Evolutionary conservation across 805 yeast species (phyloP), one percentile per base, ranked within the genome.

Genomic region (Ogataea degrootiae): DNA sequence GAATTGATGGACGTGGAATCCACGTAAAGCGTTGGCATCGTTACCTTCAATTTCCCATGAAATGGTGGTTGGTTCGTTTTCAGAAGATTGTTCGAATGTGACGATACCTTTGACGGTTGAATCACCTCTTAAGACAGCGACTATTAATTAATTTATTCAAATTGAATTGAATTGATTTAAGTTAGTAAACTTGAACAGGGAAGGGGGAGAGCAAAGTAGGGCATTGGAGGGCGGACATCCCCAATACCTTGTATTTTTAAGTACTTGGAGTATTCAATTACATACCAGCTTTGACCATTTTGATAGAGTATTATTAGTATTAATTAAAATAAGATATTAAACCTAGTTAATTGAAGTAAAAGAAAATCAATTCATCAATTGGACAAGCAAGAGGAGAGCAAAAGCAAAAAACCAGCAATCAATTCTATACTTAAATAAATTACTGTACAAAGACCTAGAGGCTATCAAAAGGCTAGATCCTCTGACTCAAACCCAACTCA

Each of bases 1-100:
- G 65, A 94, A 94, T 67, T 88, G 85, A 74, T 94, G 99, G 67
- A 94, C 75, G 79, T 94, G 99, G 96, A 94, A 92, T 45, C 99
- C 99, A 73, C 96, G 84, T 67, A 78, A 74, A 44, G 96, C 92
- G 63, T 87, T 85, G 52, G 97, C 75, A 57, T 81, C 83, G 72
- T 90, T 88, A 69, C 99, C 99, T 49, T 80, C 63, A 66, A 94
- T 87, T 63, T 92, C 95, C 83, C 89, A 94, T 21, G 90, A 60
- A 59, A 94, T 78, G 41, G 88, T 85, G 65, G 96, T 88, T 70
- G 96, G 95, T 36, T 79, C 90, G 46, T 75, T 63, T 69, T 87
- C 97, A 43, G 85, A 63, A 43, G 73, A 57, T 78, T 94, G 99
- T 72, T 86, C 95, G 65, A 94, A 92, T 58, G 79, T 71, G 60